phyloP scores from a whole-genome alignment of 495 filamentous ascomycete species.

The Penicillium lagena region DNA sequence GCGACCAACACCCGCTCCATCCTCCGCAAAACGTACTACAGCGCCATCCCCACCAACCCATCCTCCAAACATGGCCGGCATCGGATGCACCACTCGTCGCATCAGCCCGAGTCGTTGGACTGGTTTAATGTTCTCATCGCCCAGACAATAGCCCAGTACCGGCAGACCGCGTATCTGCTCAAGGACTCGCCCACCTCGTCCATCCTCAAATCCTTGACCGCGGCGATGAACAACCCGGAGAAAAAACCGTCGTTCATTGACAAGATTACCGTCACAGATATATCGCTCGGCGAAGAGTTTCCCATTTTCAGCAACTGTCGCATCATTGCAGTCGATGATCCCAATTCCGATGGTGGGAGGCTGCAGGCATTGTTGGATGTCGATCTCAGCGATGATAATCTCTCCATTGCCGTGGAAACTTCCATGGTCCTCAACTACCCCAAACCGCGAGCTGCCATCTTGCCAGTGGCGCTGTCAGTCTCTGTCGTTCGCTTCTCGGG shows the following conservation, averaged over 20 bases:
- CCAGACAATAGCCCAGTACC: constrained; percentile 93
- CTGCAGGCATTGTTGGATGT: constrained; percentile 97
- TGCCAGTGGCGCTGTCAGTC: constrained; percentile 87
- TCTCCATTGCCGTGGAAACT: constrained; percentile 90
- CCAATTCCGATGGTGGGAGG: constrained; percentile 48
- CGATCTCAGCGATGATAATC: constrained; percentile 83
- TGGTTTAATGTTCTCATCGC: constrained; percentile 99
- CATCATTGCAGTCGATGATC: constrained; percentile 61
- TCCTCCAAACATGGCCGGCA: constrained; percentile 38
- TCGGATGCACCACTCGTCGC: constrained; percentile 55
- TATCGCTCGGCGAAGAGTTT: constrained; percentile 91
- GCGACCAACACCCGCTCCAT: constrained; percentile 80
- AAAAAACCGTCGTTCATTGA: constrained; percentile 87
- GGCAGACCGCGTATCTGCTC: constrained; percentile 74
- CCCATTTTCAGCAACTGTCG: constrained; percentile 98
- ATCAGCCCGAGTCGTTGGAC: constrained; percentile 97
- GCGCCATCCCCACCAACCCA: constrained; percentile 54
- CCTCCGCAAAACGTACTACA: constrained; percentile 95
- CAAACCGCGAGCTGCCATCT: constrained; percentile 77
- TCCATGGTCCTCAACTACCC: constrained; percentile 92
- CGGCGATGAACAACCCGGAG: constrained; percentile 69
- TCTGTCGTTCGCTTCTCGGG: constrained; percentile 91
- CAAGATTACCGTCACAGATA: constrained; percentile 87
- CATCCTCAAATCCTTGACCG: constrained; percentile 88
- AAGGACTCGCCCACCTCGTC: constrained; percentile 66